phyloP scores from a whole-genome alignment of 106 monocot genomes.

The Platanthera zijinensis region DNA sequence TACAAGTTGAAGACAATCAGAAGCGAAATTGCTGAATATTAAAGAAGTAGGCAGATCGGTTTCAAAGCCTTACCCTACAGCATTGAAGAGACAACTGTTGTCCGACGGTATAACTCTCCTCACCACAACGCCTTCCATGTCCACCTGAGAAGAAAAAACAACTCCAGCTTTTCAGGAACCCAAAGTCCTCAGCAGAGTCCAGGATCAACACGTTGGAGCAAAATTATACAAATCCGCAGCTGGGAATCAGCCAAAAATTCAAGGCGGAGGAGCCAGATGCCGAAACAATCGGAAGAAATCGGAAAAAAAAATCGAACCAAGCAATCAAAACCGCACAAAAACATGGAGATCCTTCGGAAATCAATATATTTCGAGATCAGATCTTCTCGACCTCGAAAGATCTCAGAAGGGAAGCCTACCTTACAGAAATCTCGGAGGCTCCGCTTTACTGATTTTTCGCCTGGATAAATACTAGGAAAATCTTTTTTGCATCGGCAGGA shows the following conservation, averaged over 20 bases:
- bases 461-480: background rate
- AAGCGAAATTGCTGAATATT: background rate
- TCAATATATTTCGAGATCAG: background rate
- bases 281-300: too few species aligned
- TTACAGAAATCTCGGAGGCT: background rate
- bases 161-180: background rate
- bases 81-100: slow-evolving; percentile 99
- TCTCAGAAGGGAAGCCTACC: background rate
- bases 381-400: background rate
- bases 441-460: background rate
- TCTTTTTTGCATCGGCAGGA: too few species aligned
- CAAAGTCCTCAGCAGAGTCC: background rate
- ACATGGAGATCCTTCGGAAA: too few species aligned
- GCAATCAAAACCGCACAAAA: background rate
- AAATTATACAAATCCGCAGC: background rate
- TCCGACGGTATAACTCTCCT: slow-evolving; percentile 98
- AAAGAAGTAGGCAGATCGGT: background rate
- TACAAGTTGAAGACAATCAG: slow-evolving; percentile 8
- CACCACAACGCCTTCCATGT: slow-evolving; percentile 78
- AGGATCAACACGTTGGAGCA: background rate
- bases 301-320: background rate
- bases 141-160: slow-evolving; percentile 4
- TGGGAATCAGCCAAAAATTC: background rate
- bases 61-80: slow-evolving; percentile 57
- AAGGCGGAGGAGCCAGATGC: background rate